A percentile compares a stretch with the other conserved stretches of the same genome.
Conservation (phyloP, 352 stramenopile species). For the Globisporangium perplexum region DNA sequence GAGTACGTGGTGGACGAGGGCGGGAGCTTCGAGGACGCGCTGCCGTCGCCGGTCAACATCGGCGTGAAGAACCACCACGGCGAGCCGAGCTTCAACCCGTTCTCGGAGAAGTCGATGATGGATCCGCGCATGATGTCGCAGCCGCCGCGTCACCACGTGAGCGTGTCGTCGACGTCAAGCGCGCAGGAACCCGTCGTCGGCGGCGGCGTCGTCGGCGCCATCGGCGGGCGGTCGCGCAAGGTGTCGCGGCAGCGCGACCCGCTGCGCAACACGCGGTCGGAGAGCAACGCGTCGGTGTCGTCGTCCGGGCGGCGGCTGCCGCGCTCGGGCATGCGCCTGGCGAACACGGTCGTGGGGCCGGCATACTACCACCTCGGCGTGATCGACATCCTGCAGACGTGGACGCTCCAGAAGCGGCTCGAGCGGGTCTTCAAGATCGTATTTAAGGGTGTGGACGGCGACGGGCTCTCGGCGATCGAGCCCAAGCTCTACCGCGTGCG, state of each 20-base stretch:
- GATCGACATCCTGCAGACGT: conserved; percentile 91
- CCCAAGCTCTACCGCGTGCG: conserved; percentile 80
- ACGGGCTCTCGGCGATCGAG: conserved; percentile 80
- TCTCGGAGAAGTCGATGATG: conserved; percentile 62
- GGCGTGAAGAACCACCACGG: conserved; percentile 14
- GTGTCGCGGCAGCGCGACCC: conserved; percentile 44
- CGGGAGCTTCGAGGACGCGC: conserved; percentile 24
- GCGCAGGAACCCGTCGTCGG: conserved; percentile 8
- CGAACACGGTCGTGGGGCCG: conserved; percentile 82
- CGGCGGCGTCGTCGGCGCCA: no score
- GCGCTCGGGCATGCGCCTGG: conserved; percentile 77
- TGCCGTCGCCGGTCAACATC: conserved; percentile 22
- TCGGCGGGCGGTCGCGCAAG: conserved; percentile 32
- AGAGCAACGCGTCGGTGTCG: conserved; percentile 57
- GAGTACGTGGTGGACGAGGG: conserved; percentile 83
- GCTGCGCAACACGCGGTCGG: conserved; percentile 33
- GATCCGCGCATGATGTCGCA: conserved; percentile 35
- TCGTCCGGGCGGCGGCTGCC: conserved; percentile 67
- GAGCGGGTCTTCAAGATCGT: conserved; percentile 87
- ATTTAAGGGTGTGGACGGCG: conserved; percentile 71
- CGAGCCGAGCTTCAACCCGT: conserved; percentile 46
- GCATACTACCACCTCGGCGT: conserved; percentile 89
- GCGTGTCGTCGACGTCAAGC: conserved; percentile 42
- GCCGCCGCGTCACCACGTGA: conserved; percentile 44
- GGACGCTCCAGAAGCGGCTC: conserved; percentile 82